phyloP scores from a whole-genome alignment of 2,329 filamentous ascomycete species.

The Ceratocystiopsis minuta region DNA sequence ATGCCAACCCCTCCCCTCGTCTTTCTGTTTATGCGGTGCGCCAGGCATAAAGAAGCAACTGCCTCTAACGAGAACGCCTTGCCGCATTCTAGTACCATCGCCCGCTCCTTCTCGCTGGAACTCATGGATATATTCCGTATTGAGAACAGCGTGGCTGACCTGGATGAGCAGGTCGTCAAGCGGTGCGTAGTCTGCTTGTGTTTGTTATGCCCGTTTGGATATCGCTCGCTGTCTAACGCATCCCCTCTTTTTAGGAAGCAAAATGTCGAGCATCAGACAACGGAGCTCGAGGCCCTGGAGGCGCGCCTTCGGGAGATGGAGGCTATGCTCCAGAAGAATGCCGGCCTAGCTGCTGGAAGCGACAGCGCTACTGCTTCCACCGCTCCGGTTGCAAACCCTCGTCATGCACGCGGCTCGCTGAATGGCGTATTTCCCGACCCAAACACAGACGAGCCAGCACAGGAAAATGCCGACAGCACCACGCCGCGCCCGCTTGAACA shows the following conservation, averaged over 20 bases:
- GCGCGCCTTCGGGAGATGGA: conserved; percentile 72
- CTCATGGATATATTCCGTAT: conserved; percentile 81
- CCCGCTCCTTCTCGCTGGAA: conserved; percentile 69
- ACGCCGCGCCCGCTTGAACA: conserved; percentile 10
- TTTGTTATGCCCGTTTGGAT: not conserved
- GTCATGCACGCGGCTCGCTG: conserved; percentile 14
- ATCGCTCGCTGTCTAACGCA: not conserved
- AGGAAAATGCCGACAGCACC: not conserved
- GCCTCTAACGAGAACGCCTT: not conserved
- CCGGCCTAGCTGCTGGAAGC: not conserved
- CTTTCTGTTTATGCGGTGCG: not conserved
- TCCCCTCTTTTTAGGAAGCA: conserved; percentile 48
- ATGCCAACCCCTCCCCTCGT: conserved; percentile 22
- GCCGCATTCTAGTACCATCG: conserved; percentile 53
- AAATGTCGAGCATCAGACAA: conserved; percentile 51
- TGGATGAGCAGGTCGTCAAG: conserved; percentile 59
- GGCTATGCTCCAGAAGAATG: conserved; percentile 36
- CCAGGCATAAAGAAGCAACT: too few species aligned
- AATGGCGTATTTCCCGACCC: conserved; percentile 12
- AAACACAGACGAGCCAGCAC: conserved; percentile 11
- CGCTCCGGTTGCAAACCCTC: too few species aligned
- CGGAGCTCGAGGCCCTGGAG: conserved; percentile 75
- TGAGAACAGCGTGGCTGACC: conserved; percentile 55
- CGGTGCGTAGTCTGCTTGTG: conserved; percentile 41
- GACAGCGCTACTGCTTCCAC: conserved; percentile 4